Percentiles rank a stretch among this genome's conserved stretches.
These are phyloP conservation scores for Geoglossum glabrum DNA, from an alignment of 495 filamentous ascomycete species.

Conservation along the genomic window DNA sequence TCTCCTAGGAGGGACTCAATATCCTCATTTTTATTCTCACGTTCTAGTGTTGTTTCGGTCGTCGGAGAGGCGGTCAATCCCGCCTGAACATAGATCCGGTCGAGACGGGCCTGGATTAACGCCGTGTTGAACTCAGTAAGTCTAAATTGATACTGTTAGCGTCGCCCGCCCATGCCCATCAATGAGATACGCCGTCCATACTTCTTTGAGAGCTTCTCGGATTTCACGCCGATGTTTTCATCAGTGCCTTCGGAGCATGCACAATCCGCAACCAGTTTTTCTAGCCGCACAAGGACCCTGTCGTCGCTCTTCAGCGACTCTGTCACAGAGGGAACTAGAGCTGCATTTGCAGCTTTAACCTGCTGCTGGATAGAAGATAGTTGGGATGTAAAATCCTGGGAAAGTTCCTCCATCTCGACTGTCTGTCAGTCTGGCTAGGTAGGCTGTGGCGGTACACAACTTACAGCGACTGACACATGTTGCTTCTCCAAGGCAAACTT, in stretches of 20 bases:
- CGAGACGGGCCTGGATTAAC: background rate
- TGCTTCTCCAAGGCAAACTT: conserved; percentile 2
- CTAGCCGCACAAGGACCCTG: background rate
- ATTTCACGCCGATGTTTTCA: background rate
- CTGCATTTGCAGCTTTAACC: background rate
- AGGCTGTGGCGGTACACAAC: background rate
- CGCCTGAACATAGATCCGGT: conserved; percentile 3
- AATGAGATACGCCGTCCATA: background rate
- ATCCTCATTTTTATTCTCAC: background rate
- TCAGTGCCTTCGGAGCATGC: background rate
- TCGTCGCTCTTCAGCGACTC: background rate
- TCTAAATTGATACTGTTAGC: background rate
- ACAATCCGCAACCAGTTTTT: background rate
- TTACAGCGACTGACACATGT: conserved; percentile 3
- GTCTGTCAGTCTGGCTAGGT: background rate
- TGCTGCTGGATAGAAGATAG: background rate
- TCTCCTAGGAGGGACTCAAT: background rate
- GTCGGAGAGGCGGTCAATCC: background rate
- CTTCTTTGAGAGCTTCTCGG: background rate
- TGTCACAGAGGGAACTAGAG: background rate
- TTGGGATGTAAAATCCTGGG: background rate
- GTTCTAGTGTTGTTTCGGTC: background rate
- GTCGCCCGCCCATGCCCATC: background rate
- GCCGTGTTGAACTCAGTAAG: background rate
- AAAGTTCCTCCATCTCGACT: conserved; percentile 1